Conservation (phyloP, 2,329 filamentous ascomycete species). For the Fusarium sp. region DNA sequence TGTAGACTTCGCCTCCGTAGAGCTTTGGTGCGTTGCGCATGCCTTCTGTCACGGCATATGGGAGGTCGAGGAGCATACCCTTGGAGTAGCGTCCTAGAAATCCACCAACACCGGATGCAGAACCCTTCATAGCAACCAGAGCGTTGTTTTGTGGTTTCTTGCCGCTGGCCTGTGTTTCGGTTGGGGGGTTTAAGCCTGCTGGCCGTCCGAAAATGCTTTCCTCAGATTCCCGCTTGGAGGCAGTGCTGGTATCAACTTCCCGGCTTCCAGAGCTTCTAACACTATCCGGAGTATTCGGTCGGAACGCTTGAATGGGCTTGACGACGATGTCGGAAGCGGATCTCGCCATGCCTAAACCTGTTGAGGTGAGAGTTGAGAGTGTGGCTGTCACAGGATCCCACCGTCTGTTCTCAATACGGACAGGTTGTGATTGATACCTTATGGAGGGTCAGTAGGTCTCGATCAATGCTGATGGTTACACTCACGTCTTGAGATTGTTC, state of each 20-base stretch:
- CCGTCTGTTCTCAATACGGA: constrained; percentile 27
- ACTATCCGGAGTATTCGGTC: background rate
- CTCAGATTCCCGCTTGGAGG: accelerated
- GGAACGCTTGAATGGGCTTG: constrained; percentile 24
- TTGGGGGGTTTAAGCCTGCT: background rate
- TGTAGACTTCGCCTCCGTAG: constrained; percentile 23
- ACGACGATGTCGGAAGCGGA: constrained; percentile 31
- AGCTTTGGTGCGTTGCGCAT: constrained; percentile 34
- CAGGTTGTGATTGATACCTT: constrained; percentile 7
- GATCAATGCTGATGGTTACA: too few relatives aligned
- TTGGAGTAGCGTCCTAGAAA: constrained; percentile 40
- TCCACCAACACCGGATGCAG: constrained; percentile 16
- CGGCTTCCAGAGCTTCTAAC: accelerated
- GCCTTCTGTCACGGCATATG: constrained; percentile 39
- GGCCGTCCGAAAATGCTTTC: background rate
- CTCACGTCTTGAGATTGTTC: constrained; percentile 28
- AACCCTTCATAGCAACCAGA: constrained; percentile 20
- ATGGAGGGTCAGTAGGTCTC: background rate
- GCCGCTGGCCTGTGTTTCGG: background rate
- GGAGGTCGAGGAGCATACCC: constrained; percentile 27
- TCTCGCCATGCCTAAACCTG: constrained; percentile 8
- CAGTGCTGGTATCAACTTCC: accelerated
- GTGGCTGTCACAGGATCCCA: constrained; percentile 42
- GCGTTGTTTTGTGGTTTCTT: constrained; percentile 11
- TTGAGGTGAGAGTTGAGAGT: constrained; percentile 20